A percentile compares a stretch with the other conserved stretches of the same genome.
phyloP scores from a whole-genome alignment of 441 rosid species.

The Syzygium syzygioides region DNA sequence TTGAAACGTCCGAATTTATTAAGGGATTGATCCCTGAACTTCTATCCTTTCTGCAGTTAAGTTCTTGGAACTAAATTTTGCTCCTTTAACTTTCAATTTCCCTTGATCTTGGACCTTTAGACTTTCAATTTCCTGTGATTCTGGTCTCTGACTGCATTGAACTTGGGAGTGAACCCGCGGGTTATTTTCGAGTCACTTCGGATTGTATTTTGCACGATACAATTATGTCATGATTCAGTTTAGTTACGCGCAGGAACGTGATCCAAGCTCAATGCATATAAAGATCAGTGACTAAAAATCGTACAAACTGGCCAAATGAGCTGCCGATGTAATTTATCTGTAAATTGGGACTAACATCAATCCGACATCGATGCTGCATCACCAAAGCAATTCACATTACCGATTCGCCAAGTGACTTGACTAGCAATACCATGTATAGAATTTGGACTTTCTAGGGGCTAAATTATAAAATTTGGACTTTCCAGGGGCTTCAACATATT shows the following conservation, averaged over 20 bases:
- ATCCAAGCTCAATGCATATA: no score
- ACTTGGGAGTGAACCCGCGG: background rate
- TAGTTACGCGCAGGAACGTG: no score
- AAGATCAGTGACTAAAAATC: no score
- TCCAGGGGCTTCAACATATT: background rate
- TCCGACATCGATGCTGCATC: no score
- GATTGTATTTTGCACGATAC: background rate
- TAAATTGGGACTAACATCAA: no score
- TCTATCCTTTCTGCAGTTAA: background rate
- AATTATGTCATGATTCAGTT: background rate
- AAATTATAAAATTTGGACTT: no score
- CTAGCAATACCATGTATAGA: no score
- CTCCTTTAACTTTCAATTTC: background rate
- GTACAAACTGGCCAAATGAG: no score
- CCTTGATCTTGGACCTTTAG: background rate
- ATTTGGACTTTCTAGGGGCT: no score
- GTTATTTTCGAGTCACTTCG: background rate
- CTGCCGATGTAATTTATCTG: no score
- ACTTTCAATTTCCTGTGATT: background rate
- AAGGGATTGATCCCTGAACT: background rate
- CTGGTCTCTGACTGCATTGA: background rate
- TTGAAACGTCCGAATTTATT: background rate
- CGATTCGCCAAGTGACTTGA: no score
- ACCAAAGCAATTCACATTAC: no score
- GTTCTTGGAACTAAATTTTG: background rate